phyloP scores from a whole-genome alignment of 108 stramenopile species.

The Cyclotella atomus region DNA sequence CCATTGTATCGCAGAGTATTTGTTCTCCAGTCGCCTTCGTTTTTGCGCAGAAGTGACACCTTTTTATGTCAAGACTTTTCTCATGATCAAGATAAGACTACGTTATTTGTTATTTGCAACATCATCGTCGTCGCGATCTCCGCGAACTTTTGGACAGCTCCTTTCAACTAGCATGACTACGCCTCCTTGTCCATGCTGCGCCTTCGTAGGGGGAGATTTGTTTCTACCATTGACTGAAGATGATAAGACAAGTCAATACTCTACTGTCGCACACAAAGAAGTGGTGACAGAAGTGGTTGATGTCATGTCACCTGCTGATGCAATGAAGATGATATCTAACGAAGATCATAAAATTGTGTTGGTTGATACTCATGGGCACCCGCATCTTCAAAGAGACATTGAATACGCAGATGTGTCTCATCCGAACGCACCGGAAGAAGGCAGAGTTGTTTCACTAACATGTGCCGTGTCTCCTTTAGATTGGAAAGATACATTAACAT shows the following conservation, averaged over 20 bases:
- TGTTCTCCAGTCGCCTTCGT: too few species aligned
- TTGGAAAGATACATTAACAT: constrained; percentile 66
- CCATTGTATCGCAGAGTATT: too few species aligned
- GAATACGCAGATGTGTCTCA: constrained; percentile 31
- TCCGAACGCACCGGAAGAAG: background rate
- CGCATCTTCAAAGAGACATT: constrained; percentile 70
- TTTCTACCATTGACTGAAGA: constrained; percentile 24
- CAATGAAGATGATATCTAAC: constrained; percentile 32
- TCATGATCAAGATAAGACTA: too few species aligned
- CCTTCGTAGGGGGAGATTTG: constrained; percentile 30
- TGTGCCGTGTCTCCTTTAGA: constrained; percentile 74
- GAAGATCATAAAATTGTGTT: constrained; percentile 32
- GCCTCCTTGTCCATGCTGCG: constrained; percentile 48
- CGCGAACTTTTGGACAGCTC: constrained; percentile 2
- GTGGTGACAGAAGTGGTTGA: background rate
- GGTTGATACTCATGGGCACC: constrained; percentile 84
- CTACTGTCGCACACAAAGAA: background rate
- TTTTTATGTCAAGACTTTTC: too few species aligned
- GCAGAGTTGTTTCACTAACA: constrained; percentile 52
- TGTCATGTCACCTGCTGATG: constrained; percentile 31
- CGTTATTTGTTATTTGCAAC: too few species aligned
- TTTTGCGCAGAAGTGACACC: too few species aligned
- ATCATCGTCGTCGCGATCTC: background rate
- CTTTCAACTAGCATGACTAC: constrained; percentile 7
- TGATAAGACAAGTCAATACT: background rate